Conservation (phyloP, 2,329 filamentous ascomycete genomes). For the Aspergillus persii region DNA sequence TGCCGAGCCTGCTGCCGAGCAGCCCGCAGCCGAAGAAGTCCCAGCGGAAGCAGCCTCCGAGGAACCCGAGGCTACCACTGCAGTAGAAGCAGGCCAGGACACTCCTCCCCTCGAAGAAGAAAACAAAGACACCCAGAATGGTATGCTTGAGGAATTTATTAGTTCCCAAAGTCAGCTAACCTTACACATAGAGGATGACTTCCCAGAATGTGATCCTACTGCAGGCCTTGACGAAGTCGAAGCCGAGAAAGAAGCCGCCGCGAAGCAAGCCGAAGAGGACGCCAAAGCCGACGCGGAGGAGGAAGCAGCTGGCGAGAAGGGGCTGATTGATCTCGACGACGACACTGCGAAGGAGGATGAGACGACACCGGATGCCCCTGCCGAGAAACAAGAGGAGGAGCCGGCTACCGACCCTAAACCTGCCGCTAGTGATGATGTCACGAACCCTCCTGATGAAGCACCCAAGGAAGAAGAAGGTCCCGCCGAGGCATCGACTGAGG, state of each 20-base stretch:
- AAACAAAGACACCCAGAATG: constrained; percentile 17
- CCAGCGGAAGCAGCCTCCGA: background rate
- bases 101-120: constrained; percentile 11
- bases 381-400: background rate
- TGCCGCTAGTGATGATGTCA: constrained; percentile 1
- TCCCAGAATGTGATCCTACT: constrained; percentile 32
- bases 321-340: constrained; percentile 11
- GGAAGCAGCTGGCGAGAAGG: constrained; percentile 8
- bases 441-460: background rate
- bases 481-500: constrained; percentile 10
- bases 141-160: constrained; percentile 16
- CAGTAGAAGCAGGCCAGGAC: constrained; percentile 5
- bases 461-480: background rate
- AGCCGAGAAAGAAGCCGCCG: constrained; percentile 34
- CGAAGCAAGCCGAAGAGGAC: constrained; percentile 32
- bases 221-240: constrained; percentile 32
- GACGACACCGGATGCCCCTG: background rate
- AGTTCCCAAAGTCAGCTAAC: constrained; percentile 10
- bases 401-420: background rate
- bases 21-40: constrained; percentile 13
- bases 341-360: constrained; percentile 6
- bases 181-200: constrained; percentile 30
- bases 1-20: constrained; percentile 18
- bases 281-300: constrained; percentile 28
- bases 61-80: constrained; percentile 3